Base-by-base conservation (phyloP, 345 rosid genomes). In the Eucalyptus fibrosa region DNA sequence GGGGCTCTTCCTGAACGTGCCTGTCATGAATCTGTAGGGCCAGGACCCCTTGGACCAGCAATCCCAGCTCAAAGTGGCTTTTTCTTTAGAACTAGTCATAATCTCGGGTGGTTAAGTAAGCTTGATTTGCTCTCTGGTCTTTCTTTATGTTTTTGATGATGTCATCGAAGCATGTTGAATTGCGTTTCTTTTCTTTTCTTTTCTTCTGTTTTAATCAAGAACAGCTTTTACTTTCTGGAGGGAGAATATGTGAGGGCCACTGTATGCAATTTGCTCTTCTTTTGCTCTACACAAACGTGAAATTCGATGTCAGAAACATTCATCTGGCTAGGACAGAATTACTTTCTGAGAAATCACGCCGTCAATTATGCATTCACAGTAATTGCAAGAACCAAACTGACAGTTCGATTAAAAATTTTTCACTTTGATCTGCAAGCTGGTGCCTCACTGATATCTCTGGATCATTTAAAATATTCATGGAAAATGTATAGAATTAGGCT, bases 11-110 rank as follows among this genome's bases (percentile, higher is more conserved):
- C 51, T 47, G 90, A 93, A 94, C 95, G 96, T 95, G 96, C 91
- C 42, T 91, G 81, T 92, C 94, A 93, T 93, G 92, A 95, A 95
- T 86, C 55, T 55, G 94, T 93, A 92, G 95, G 95, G 44, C 93
- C 94, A 62, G 50, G 26, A 18, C 80, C 82, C 50, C 86, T 83
- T 59, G 30, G 83, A 77, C 83, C 83, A 77, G 47, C 83, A 37
- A 77, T 40, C 83, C 47, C 83, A 77, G 83, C 83, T 87, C 89
- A 89, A 86, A 69, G 91, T 85, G n/a, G 87, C 89, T 81, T 77
- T 56, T 72, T 24, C 42, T 50, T 4, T 7, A 26, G 53, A 65
- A 47, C 51, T 51, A 77, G 26, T 77, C 26, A 60, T 15, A 80
- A 82, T 32, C 83, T 6, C 6, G 28, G 83, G 83, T 77, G 83